Conservation (phyloP, 1,139 yeast species). For the Pichia sp. region DNA sequence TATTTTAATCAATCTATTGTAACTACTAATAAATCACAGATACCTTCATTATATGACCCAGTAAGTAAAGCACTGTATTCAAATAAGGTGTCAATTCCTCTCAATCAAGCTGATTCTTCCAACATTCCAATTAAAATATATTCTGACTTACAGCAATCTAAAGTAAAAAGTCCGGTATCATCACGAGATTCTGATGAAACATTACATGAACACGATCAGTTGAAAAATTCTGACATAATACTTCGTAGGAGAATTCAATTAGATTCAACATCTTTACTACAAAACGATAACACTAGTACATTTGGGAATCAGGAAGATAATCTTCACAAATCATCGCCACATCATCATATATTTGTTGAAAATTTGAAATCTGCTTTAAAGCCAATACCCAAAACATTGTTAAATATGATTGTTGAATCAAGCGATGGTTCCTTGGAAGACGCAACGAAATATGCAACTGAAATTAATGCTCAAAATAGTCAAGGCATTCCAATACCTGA, state of each 20-base stretch:
- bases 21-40: not conserved
- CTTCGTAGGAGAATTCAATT: not conserved
- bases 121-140: constrained; percentile 8
- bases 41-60: constrained; percentile 11
- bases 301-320: constrained; percentile 6
- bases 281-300: not conserved
- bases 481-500: constrained; percentile 62
- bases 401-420: constrained; percentile 58
- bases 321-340: constrained; percentile 39
- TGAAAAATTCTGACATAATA: not conserved
- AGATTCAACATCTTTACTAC: not conserved
- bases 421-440: constrained; percentile 60
- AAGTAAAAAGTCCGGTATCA: constrained; percentile 5
- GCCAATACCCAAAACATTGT: constrained; percentile 29
- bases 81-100: not conserved
- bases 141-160: constrained; percentile 3
- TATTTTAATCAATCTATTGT: constrained; percentile 4
- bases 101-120: not conserved
- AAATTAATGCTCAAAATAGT: constrained; percentile 56
- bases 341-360: constrained; percentile 26
- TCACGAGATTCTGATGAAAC: constrained; percentile 13
- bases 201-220: not conserved
- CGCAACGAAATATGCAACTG: constrained; percentile 73
- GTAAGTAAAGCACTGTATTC: not conserved
- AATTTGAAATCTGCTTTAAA: constrained; percentile 39